Evolutionary conservation across 495 filamentous ascomycete genomes (phyloP).

Genomic region (Xylaria flabelliformis): DNA sequence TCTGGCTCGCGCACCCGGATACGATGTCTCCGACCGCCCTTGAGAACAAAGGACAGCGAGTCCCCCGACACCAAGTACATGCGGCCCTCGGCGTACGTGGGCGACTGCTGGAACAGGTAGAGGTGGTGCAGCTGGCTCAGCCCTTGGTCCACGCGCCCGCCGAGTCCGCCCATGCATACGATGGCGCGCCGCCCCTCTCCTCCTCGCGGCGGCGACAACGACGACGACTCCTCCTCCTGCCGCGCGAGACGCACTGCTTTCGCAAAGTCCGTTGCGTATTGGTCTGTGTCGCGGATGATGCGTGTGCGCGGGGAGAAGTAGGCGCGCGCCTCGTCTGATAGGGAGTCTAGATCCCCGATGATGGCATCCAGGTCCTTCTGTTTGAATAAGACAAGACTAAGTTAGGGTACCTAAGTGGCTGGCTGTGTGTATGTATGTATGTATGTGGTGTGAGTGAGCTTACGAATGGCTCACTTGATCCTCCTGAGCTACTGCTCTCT

Average conservation of each 20-base stretch:
- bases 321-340: slow-evolving; percentile 59
- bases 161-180: slow-evolving; percentile 80
- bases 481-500: not conserved
- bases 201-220: too few relatives aligned
- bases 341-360: slow-evolving; percentile 89
- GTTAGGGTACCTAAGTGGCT: not conserved
- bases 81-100: slow-evolving; percentile 50
- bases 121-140: slow-evolving; percentile 85
- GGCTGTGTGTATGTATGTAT: not conserved
- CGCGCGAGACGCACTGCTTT: slow-evolving; percentile 64
- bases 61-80: slow-evolving; percentile 79
- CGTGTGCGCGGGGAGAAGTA: slow-evolving; percentile 62
- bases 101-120: slow-evolving; percentile 61
- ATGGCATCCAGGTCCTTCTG: slow-evolving; percentile 69
- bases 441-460: slow-evolving; percentile 2
- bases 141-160: slow-evolving; percentile 90
- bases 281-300: slow-evolving; percentile 72
- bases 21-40: slow-evolving; percentile 63
- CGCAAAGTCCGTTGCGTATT: slow-evolving; percentile 79
- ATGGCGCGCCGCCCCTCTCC: slow-evolving; percentile 59
- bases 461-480: slow-evolving; percentile 26
- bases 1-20: slow-evolving; percentile 65
- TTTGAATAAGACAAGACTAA: not conserved
- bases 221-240: slow-evolving; percentile 30
- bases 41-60: slow-evolving; percentile 80